These are phyloP conservation scores for Carex kokanica DNA, from an alignment of 176 grass and related monocot species.

Conservation along the genomic window DNA sequence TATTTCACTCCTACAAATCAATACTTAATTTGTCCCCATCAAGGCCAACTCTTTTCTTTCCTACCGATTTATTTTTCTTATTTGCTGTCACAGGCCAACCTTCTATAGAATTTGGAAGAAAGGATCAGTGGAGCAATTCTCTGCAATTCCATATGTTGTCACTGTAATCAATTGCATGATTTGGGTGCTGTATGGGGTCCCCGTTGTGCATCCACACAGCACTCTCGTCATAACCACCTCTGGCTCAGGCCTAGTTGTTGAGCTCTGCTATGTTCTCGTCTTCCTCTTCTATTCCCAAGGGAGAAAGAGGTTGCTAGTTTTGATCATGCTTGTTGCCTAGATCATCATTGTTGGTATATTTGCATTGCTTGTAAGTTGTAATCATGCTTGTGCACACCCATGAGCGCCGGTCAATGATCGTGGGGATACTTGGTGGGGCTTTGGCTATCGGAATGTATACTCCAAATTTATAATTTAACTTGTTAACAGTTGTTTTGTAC, in stretches of 20 bases:
- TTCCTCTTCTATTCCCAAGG: conserved; percentile 59
- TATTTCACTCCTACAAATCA: background rate
- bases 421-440: conserved; percentile 66
- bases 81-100: conserved; percentile 48
- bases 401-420: conserved; percentile 63
- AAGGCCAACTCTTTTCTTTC: background rate
- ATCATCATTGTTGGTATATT: conserved; percentile 48
- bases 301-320: conserved; percentile 36
- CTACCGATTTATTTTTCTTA: background rate
- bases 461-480: no score
- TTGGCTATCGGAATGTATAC: conserved; percentile 69
- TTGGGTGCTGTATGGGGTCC: conserved; percentile 83
- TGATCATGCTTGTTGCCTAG: conserved; percentile 46
- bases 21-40: background rate
- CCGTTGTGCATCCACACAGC: conserved; percentile 78
- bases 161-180: conserved; percentile 88
- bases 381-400: conserved; percentile 40
- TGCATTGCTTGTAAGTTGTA: conserved; percentile 42
- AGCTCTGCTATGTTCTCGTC: conserved; percentile 64
- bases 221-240: conserved; percentile 85
- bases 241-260: conserved; percentile 56
- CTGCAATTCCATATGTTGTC: conserved; percentile 64
- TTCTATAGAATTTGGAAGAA: conserved; percentile 81
- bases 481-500: background rate
- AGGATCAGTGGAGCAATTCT: conserved; percentile 78